Percentiles rank a stretch among this genome's conserved stretches.
Evolutionary conservation across 345 rosid species (phyloP).

Genomic region (Eucalyptus pauciflora): DNA sequence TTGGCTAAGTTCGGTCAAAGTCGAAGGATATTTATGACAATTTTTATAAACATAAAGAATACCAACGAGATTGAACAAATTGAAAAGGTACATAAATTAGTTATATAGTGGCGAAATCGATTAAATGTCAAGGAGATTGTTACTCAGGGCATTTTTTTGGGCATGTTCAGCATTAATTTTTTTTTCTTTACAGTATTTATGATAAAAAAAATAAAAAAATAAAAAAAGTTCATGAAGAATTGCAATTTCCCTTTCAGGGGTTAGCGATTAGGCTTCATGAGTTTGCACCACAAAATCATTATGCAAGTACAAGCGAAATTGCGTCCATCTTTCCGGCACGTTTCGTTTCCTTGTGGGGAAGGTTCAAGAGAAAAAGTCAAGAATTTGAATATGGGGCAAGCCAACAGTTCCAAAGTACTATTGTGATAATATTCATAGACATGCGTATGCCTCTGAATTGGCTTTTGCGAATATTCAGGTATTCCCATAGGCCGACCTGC

Average conservation of each 20-base stretch:
- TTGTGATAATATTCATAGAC: background rate
- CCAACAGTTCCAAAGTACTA: background rate
- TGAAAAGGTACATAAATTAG: background rate
- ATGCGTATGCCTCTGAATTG: background rate
- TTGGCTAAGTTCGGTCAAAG: background rate
- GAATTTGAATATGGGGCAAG: background rate
- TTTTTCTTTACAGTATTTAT: fast-evolving
- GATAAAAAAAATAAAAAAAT: background rate
- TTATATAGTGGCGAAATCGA: fast-evolving
- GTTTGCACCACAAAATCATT: background rate
- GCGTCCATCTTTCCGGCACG: background rate
- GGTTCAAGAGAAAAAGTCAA: background rate
- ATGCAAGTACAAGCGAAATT: background rate
- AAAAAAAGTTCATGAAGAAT: background rate
- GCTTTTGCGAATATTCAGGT: background rate
- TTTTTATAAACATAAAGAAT: background rate
- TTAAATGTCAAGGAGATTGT: background rate
- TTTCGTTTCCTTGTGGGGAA: background rate
- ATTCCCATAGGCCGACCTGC: fast-evolving
- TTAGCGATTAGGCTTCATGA: background rate
- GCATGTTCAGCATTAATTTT: background rate
- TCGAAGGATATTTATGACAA: background rate
- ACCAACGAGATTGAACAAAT: background rate
- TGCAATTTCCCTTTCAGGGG: background rate
- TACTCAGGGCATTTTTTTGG: background rate